These are phyloP conservation scores for Populus hybrid DNA, from an alignment of 441 rosid genomes.

Conservation along the genomic window DNA sequence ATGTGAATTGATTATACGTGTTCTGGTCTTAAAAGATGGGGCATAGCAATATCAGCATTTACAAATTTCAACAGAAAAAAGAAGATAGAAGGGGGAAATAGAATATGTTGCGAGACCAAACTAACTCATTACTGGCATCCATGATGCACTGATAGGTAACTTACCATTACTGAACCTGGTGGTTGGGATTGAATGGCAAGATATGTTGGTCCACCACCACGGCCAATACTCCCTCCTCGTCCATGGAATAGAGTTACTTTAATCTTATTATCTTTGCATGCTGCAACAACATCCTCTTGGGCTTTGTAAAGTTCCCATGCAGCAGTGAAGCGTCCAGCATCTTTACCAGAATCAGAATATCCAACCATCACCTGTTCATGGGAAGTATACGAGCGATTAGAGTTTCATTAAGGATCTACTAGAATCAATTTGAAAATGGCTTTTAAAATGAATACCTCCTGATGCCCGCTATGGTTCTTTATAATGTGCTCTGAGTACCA, in stretches of 20 bases:
- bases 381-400: conserved; percentile 5
- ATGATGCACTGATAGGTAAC: conserved; percentile 20
- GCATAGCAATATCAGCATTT: neutral
- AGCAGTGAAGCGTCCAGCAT: conserved; percentile 95
- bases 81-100: neutral
- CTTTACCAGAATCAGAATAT: conserved; percentile 95
- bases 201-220: conserved; percentile 97
- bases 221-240: conserved; percentile 96
- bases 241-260: conserved; percentile 95
- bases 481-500: conserved; percentile 82
- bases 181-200: conserved; percentile 95
- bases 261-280: conserved; percentile 82
- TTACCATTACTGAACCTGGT: conserved; percentile 96
- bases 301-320: conserved; percentile 99
- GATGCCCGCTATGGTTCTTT: conserved; percentile 78
- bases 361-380: conserved; percentile 88
- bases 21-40: neutral
- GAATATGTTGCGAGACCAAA: neutral
- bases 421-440: neutral
- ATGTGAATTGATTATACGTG: neutral
- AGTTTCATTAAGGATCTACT: neutral
- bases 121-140: neutral
- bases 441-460: conserved; percentile 51
- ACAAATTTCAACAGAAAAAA: neutral
- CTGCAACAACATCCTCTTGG: conserved; percentile 94